Evolutionary conservation across 176 grass and related monocot species (phyloP).

Genomic region (Musa beccarii): DNA sequence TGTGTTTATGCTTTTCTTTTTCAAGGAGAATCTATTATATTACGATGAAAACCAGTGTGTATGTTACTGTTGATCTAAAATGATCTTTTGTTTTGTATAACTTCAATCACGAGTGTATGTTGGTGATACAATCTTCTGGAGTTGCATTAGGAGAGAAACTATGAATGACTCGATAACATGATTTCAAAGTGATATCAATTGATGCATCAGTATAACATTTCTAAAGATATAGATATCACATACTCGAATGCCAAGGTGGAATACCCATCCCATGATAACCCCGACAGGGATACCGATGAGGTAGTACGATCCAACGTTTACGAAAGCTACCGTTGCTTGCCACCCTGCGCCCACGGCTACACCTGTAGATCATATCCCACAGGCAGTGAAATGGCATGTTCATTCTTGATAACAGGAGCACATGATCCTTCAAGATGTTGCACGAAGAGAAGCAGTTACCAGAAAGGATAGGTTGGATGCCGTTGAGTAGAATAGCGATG

Average conservation of each 20-base stretch:
- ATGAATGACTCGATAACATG: too few species aligned
- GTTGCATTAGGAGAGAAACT: too few species aligned
- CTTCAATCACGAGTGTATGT: too few species aligned
- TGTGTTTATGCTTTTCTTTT: too few species aligned
- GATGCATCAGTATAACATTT: too few species aligned
- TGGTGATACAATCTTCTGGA: too few species aligned
- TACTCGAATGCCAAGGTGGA: constrained; percentile 40
- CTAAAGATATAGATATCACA: not conserved
- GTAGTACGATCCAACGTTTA: constrained; percentile 58
- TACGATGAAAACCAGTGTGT: too few species aligned
- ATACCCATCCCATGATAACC: constrained; percentile 29
- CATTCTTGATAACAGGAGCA: not conserved
- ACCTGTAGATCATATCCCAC: constrained; percentile 17
- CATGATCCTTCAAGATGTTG: not conserved
- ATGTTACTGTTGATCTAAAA: too few species aligned
- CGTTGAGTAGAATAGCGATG: constrained; percentile 30
- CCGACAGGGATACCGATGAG: constrained; percentile 43
- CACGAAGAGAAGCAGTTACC: not conserved
- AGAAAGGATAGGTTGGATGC: constrained; percentile 41
- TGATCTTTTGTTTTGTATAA: too few species aligned
- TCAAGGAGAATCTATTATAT: too few species aligned
- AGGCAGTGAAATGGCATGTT: not conserved
- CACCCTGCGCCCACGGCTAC: constrained; percentile 56
- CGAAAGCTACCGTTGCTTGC: constrained; percentile 50
- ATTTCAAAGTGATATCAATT: too few species aligned